Evolutionary conservation across 768 basidiomycete species (phyloP).

Genomic region (Tylopilus intermedius): DNA sequence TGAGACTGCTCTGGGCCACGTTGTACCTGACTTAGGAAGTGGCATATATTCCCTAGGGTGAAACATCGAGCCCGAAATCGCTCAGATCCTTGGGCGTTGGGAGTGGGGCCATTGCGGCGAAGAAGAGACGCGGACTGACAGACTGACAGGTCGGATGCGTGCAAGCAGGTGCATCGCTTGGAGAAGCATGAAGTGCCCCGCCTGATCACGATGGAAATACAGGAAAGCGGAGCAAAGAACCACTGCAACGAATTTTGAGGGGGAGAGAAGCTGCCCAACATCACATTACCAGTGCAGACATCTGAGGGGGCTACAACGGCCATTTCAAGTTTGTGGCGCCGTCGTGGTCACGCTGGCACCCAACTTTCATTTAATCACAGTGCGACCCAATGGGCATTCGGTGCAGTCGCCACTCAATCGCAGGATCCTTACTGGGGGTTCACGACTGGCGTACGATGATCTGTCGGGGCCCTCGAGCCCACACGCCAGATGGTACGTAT

Average conservation of each 20-base stretch:
- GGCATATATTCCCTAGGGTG: neutral
- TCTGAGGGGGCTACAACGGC: conserved; percentile 2
- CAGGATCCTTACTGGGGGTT: too few relatives aligned
- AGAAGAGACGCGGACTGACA: conserved; percentile 4
- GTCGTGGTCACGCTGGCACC: conserved; percentile 12
- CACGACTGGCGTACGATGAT: neutral
- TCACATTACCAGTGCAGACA: conserved; percentile 3
- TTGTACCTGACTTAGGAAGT: neutral
- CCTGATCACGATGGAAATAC: neutral
- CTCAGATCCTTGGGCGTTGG: conserved; percentile 3
- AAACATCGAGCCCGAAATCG: neutral
- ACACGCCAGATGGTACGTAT: neutral
- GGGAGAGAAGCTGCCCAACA: conserved; percentile 1
- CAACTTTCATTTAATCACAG: conserved; percentile 6
- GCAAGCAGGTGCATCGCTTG: neutral
- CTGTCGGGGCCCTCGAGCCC: neutral
- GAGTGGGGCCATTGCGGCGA: conserved; percentile 10
- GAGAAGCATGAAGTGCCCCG: neutral
- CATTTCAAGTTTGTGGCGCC: conserved; percentile 1
- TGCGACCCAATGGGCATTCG: neutral
- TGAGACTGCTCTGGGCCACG: neutral
- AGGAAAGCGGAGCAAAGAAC: conserved; percentile 1
- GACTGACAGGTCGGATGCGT: neutral
- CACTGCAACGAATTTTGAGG: conserved; percentile 16
- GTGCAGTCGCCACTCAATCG: neutral